phyloP scores from a whole-genome alignment of 2,329 filamentous ascomycete genomes.

The Keithomyces neogunnii region DNA sequence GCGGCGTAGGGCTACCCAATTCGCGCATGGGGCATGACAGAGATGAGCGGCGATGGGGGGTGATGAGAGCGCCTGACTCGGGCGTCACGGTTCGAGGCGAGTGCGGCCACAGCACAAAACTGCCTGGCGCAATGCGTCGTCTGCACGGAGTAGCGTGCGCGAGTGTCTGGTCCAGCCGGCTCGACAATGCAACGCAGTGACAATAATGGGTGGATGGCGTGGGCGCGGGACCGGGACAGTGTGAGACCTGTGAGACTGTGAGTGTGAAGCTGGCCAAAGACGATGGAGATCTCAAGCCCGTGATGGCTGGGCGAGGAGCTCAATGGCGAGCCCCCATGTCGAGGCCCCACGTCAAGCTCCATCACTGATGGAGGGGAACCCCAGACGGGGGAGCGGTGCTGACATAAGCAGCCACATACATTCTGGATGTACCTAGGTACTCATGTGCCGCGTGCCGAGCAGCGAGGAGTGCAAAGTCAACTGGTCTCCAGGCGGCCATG shows the following conservation, averaged over 20 bases:
- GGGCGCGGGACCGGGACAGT: background rate
- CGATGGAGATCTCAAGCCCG: background rate
- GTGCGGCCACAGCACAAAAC: background rate
- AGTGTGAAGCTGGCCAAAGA: slow-evolving; percentile 3
- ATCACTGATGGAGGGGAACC: too few species aligned
- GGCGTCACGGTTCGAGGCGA: background rate
- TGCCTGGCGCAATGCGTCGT: background rate
- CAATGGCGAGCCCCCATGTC: too few species aligned
- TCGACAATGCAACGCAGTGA: background rate
- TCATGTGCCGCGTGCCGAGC: too few species aligned
- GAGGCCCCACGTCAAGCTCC: too few species aligned
- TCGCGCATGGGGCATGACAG: background rate
- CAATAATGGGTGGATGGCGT: background rate
- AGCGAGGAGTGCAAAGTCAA: too few species aligned
- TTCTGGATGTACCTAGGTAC: too few species aligned
- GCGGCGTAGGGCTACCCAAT: background rate
- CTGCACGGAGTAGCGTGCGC: too few species aligned
- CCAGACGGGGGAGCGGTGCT: too few species aligned
- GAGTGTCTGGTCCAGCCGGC: background rate
- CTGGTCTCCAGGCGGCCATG: too few species aligned
- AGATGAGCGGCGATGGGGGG: background rate
- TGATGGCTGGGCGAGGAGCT: slow-evolving; percentile 1
- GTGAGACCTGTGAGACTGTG: background rate
- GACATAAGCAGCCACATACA: too few species aligned
- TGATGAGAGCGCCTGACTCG: slow-evolving; percentile 2